Base-by-base conservation (phyloP, 139 green algal genomes). In the Spirogloea muscicola region DNA sequence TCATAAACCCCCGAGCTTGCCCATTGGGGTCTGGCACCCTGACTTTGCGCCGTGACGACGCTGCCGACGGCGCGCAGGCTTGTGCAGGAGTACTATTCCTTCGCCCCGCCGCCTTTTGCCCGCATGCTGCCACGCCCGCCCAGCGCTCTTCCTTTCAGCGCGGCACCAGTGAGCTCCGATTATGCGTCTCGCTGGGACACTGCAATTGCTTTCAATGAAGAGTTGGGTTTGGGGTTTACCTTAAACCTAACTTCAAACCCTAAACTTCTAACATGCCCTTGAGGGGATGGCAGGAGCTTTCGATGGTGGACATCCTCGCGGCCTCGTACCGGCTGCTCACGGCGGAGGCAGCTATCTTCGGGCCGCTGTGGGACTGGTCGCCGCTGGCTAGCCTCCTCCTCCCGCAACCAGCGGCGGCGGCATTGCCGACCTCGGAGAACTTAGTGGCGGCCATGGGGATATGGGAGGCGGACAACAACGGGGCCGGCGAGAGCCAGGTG, bases 351-450 rank as follows among this genome's bases (percentile, higher is more conserved):
- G 25, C 60, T 3, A 34, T 36, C 0, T 79, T 79, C 40, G 13
- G 25, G 1, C 21, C 21, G n/a, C 63, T 80, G 18, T 79, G 71
- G 71, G 29, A 79, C 31, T 79, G 71, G 71, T 52, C 39, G 7
- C 71, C 71, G 5, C 25, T 77, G 34, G 34, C 76, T 7, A 27
- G 44, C 61, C 37, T 77, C 39, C 69, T 72, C 33, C 48, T 77
- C 33, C 44, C 27, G n/a, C n/a, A n/a, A n/a, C n/a, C n/a, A n/a
- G n/a, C n/a, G n/a, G n/a, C n/a, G n/a, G n/a, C n/a, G n/a, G n/a
- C n/a, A n/a, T n/a, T n/a, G n/a, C n/a, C n/a, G n/a, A n/a, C n/a
- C n/a, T n/a, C n/a, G n/a, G 46, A 55, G 21, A 21, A 21, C 21
- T 21, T 21, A 55, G 21, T 21, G 21, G 46, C 46, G 46, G 46